A percentile compares a stretch with the other conserved stretches of the same genome.
Evolutionary conservation across 441 rosid genomes (phyloP).

Genomic region (Caryocar brasiliense): DNA sequence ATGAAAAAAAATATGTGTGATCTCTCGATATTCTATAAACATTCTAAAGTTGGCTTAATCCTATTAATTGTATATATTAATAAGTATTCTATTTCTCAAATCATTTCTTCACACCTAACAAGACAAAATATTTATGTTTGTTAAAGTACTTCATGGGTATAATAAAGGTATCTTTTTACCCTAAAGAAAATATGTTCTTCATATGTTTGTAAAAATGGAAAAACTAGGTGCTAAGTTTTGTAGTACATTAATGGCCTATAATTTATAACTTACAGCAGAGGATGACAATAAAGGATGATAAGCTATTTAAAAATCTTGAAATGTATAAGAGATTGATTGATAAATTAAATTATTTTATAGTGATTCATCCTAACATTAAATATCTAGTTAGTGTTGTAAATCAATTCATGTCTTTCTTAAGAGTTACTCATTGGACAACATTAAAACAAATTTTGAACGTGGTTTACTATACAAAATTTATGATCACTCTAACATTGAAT

Average conservation of each 20-base stretch:
- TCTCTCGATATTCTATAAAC: no score
- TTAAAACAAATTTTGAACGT: neutral
- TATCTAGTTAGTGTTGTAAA: neutral
- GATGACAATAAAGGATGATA: neutral
- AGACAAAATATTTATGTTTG: no score
- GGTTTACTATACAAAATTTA: neutral
- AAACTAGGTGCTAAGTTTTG: neutral
- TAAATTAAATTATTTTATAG: constrained; percentile 4
- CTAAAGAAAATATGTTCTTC: neutral
- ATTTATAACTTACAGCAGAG: neutral
- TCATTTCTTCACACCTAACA: neutral
- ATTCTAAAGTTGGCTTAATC: no score
- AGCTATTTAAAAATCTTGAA: neutral
- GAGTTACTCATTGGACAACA: neutral
- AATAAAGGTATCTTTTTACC: neutral
- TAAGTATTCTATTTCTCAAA: neutral
- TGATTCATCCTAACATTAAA: neutral
- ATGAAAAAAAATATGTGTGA: no score
- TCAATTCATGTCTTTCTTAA: neutral
- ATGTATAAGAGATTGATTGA: neutral
- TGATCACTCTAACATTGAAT: neutral
- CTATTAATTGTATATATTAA: neutral
- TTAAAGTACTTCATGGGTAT: neutral
- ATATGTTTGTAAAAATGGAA: neutral
- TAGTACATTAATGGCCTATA: neutral